A percentile compares a stretch with the other conserved stretches of the same genome.
phyloP scores from a whole-genome alignment of 2,329 filamentous ascomycete genomes.

The Fusarium setosum region DNA sequence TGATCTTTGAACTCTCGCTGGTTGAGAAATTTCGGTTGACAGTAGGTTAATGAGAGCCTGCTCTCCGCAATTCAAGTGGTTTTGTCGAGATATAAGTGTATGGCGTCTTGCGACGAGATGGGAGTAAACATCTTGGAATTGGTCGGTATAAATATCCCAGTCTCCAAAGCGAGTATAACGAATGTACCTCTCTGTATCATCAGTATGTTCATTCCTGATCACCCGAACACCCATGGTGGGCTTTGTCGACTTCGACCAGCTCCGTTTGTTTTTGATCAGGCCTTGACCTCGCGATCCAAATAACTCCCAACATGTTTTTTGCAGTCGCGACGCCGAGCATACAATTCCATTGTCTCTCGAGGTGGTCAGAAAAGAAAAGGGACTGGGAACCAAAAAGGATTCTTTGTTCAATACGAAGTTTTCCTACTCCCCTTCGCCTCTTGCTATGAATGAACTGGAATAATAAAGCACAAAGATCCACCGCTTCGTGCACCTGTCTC shows the following conservation, averaged over 20 bases:
- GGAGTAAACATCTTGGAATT: too few species aligned
- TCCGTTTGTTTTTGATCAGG: not conserved
- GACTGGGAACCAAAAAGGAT: conserved; percentile 22
- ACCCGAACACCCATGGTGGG: not conserved
- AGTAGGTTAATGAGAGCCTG: too few species aligned
- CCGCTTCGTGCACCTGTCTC: conserved; percentile 31
- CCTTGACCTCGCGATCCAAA: not conserved
- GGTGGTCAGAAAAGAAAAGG: not conserved
- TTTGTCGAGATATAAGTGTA: too few species aligned
- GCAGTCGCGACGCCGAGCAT: not conserved
- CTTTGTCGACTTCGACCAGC: not conserved
- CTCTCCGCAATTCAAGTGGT: too few species aligned
- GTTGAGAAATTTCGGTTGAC: too few species aligned
- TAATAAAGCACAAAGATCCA: conserved; percentile 40
- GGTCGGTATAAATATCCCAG: too few species aligned
- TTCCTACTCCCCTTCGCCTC: conserved; percentile 51
- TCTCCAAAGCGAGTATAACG: too few species aligned
- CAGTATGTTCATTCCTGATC: not conserved
- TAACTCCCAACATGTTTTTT: not conserved
- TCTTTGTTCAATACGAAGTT: conserved; percentile 42
- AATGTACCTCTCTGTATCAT: too few species aligned
- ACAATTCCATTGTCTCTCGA: not conserved
- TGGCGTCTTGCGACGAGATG: too few species aligned
- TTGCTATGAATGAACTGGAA: conserved; percentile 47
- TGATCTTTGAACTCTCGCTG: too few species aligned